A percentile compares a stretch with the other conserved stretches of the same genome.
Evolutionary conservation across 192 early-diverging fungal genomes (phyloP).

Genomic region (Coemansia sp.): DNA sequence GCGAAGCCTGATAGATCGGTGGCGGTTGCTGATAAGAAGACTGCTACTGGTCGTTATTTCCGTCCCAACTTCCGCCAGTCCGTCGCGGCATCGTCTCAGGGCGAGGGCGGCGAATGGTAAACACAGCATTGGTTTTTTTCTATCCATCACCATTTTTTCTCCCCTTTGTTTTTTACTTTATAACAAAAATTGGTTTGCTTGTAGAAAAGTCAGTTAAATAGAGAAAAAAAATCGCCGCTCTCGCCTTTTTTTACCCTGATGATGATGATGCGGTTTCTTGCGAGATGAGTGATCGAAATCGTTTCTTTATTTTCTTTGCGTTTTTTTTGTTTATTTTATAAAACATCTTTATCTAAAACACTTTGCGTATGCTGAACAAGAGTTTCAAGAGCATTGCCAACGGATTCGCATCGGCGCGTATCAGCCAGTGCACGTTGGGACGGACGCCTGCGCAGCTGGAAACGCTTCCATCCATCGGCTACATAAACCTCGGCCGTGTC

Average conservation of each 20-base stretch:
- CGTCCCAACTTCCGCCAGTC: conserved; percentile 56
- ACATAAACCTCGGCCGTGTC: conserved; percentile 51
- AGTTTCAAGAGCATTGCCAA: not conserved
- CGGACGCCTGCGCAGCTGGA: conserved; percentile 26
- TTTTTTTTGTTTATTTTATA: not conserved
- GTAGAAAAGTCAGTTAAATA: no score
- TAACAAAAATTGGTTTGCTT: no score
- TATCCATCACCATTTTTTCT: no score
- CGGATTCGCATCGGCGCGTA: conserved; percentile 16
- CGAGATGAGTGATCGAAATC: no score
- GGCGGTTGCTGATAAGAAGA: conserved; percentile 73
- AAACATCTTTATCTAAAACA: not conserved
- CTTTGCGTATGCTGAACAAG: not conserved
- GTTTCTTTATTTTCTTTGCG: no score
- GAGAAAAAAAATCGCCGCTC: no score
- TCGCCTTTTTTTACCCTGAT: no score
- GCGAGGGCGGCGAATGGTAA: conserved; percentile 42
- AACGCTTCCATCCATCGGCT: conserved; percentile 41
- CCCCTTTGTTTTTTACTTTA: no score
- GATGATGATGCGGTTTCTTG: no score
- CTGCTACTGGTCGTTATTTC: conserved; percentile 58
- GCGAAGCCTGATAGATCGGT: conserved; percentile 85
- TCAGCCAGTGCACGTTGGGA: conserved; percentile 30
- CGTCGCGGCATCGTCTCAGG: conserved; percentile 24
- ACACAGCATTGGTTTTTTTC: no score